These are phyloP conservation scores for Exophiala sp. DNA, from an alignment of 2,329 filamentous ascomycete species.

Conservation along the genomic window DNA sequence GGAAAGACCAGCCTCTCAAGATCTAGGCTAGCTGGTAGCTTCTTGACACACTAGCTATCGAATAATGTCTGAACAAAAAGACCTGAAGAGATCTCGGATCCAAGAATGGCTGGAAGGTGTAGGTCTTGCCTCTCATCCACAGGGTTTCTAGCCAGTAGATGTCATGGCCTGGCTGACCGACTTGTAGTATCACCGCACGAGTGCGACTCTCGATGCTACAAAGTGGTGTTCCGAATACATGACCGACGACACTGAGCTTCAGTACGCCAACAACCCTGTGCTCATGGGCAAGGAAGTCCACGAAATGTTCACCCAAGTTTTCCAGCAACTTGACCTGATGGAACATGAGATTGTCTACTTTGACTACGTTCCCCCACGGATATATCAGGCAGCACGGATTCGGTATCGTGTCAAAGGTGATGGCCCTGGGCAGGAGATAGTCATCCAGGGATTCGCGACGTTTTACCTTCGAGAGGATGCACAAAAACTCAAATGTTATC, in stretches of 20 bases:
- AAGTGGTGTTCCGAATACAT: slow-evolving; percentile 18
- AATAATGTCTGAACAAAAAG: background rate
- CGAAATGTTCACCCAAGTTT: slow-evolving; percentile 5
- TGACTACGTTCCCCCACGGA: slow-evolving; percentile 16
- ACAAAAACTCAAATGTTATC: slow-evolving; percentile 8
- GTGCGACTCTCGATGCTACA: slow-evolving; percentile 13
- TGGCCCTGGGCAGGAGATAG: slow-evolving; percentile 10
- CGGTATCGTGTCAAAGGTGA: slow-evolving; percentile 20
- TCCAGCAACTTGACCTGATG: slow-evolving; percentile 17
- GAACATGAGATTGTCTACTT: slow-evolving; percentile 21
- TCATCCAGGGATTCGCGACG: slow-evolving; percentile 13
- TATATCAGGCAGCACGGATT: slow-evolving; percentile 22
- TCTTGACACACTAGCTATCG: too few species aligned
- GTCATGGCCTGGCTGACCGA: background rate
- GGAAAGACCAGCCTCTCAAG: too few species aligned
- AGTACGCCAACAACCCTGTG: slow-evolving; percentile 17
- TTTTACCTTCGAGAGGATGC: slow-evolving; percentile 9
- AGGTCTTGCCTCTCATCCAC: background rate
- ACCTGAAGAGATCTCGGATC: slow-evolving; percentile 1
- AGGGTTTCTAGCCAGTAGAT: background rate
- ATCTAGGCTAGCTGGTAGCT: too few species aligned
- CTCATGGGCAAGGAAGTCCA: slow-evolving; percentile 5
- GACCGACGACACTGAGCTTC: slow-evolving; percentile 14
- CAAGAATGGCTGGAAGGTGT: slow-evolving; percentile 15
- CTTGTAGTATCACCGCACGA: slow-evolving; percentile 11